Base-by-base conservation (phyloP, 352 stramenopile genomes). In the Paralagenidium karlingii region DNA sequence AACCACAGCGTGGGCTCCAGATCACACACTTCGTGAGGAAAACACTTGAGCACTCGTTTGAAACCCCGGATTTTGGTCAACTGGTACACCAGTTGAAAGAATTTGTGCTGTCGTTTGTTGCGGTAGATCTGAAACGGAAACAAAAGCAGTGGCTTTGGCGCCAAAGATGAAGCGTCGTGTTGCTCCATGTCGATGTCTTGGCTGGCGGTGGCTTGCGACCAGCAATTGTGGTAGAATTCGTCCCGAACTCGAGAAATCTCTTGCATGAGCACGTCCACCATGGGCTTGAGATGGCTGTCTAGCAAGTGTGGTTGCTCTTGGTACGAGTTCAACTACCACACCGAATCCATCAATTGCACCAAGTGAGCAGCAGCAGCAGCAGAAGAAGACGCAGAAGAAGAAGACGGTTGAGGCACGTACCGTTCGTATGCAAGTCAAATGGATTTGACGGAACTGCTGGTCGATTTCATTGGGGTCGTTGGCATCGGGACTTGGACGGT, bases 41-140 rank as follows among this genome's bases (percentile, higher is more conserved):
- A 55, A 25, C 98, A 68, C 47, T 96, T 95, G 41, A 97, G 74
- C 20, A 99, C 63, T 9, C 80, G 88, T 70, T 99, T 99, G 59
- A 82, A 88, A 16, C 95, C 95, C 24, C 96, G 81, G 20, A 98
- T 89, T 64, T 97, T 97, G 49, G 84, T 98, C 19, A 99, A 49
- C 12, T 93, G 63, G 65, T 98, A 99, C 8, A 98, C 50, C n/a
- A 94, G 31, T 54, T 89, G 73, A 60, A 94, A 94, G 8, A 95
- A 51, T 30, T 60, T 66, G 57, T 96, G 80, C 15, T 96, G 58
- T 38, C 62, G 68, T 22, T 63, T 64, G 33, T 82, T 66, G 33
- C 38, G 50, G 47, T 79, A 92, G 11, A 90, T 55, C 48, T 92
- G 74, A 27, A 75, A 89, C 2, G 78, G 68, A 47, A 92, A 88